Percentiles rank a stretch among this genome's conserved stretches.
These are phyloP conservation scores for Entomophthora muscae DNA, from an alignment of 371 early-diverging fungal genomes.

Conservation along the genomic window DNA sequence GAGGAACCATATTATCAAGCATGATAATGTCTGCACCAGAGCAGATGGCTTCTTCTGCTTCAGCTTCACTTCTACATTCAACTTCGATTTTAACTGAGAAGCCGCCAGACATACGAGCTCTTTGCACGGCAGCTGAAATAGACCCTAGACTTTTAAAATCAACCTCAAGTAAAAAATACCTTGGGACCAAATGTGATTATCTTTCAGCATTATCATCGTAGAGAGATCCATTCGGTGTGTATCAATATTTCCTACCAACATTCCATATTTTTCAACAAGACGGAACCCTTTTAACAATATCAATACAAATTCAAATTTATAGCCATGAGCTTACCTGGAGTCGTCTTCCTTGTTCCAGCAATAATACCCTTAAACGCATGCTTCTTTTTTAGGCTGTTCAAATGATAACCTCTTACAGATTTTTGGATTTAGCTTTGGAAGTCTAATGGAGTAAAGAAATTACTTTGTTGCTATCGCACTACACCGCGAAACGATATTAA, in stretches of 20 bases:
- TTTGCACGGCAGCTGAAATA: slow-evolving; percentile 71
- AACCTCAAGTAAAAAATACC: slow-evolving; percentile 19
- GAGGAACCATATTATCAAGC: slow-evolving; percentile 65
- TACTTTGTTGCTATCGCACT: slow-evolving; percentile 82
- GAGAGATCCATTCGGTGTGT: slow-evolving; percentile 94
- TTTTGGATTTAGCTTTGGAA: slow-evolving; percentile 7
- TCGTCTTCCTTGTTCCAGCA: slow-evolving; percentile 96
- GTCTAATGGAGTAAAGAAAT: neutral
- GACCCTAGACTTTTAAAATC: slow-evolving; percentile 33
- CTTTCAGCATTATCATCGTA: slow-evolving; percentile 97
- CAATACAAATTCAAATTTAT: neutral
- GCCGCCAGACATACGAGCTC: slow-evolving; percentile 67
- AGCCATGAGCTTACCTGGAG: slow-evolving; percentile 60
- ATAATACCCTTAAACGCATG: slow-evolving; percentile 70
- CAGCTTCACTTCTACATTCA: slow-evolving; percentile 78
- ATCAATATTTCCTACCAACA: slow-evolving; percentile 90
- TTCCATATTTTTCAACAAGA: slow-evolving; percentile 92
- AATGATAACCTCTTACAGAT: slow-evolving; percentile 30
- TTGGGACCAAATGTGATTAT: slow-evolving; percentile 93
- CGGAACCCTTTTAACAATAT: slow-evolving; percentile 50
- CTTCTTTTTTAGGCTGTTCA: slow-evolving; percentile 44
- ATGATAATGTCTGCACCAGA: slow-evolving; percentile 95
- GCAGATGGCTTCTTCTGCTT: slow-evolving; percentile 89
- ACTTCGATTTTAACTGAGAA: slow-evolving; percentile 94
- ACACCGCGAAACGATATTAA: slow-evolving; percentile 87